Percentiles rank a stretch among this genome's conserved stretches.
phyloP scores from a whole-genome alignment of 202 grass and related monocot species.

The Panicum hallii region DNA sequence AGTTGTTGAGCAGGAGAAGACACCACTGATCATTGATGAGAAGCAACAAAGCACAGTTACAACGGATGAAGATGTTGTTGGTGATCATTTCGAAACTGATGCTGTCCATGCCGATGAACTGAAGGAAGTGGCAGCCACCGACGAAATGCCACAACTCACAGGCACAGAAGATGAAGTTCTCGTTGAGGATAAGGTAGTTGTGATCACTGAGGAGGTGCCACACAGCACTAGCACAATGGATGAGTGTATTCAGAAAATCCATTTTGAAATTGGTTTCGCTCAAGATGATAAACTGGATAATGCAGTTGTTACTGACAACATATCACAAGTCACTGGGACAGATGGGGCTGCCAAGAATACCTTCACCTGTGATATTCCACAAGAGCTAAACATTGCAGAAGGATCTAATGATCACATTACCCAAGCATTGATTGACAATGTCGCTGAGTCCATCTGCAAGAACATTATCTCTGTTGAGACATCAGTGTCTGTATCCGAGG shows the following conservation, averaged over 20 bases:
- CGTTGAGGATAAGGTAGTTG: background rate
- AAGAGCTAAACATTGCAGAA: background rate
- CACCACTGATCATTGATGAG: background rate
- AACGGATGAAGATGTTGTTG: background rate
- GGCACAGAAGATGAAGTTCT: background rate
- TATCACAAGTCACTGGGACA: background rate
- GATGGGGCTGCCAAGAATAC: background rate
- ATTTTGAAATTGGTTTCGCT: background rate
- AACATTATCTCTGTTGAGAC: background rate
- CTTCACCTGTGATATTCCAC: background rate
- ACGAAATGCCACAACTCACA: background rate
- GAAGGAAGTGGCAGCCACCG: background rate
- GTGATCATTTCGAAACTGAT: background rate
- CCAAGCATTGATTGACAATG: background rate
- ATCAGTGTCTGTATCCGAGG: background rate
- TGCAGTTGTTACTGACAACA: background rate
- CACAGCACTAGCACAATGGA: background rate
- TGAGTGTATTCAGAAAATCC: background rate
- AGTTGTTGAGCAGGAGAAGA: background rate
- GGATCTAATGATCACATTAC: background rate
- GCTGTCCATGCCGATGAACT: background rate
- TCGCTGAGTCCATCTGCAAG: background rate
- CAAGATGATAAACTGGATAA: background rate
- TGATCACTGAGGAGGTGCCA: background rate
- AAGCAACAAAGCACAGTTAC: background rate